Percentiles rank a stretch among this genome's conserved stretches.
These are phyloP conservation scores for Cercophora scortea DNA, from an alignment of 495 filamentous ascomycete genomes.

Conservation along the genomic window DNA sequence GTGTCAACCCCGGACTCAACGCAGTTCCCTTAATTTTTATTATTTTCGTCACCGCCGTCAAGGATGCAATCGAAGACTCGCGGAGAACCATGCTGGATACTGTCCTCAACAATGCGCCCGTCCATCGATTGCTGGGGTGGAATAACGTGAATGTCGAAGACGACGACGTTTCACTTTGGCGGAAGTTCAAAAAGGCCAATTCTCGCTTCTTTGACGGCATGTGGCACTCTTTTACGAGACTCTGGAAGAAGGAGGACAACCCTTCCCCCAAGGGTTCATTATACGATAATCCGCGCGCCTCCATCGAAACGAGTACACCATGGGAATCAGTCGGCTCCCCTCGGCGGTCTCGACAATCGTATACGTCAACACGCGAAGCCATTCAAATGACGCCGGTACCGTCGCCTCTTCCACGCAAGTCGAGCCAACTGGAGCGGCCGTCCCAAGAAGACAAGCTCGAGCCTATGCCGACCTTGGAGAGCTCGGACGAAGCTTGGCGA, in stretches of 20 bases:
- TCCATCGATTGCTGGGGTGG: conserved; percentile 82
- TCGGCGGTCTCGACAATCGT: conserved; percentile 51
- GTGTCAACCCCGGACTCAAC: conserved; percentile 80
- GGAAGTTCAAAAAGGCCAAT: conserved; percentile 84
- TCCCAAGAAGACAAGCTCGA: conserved; percentile 26
- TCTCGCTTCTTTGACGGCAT: conserved; percentile 52
- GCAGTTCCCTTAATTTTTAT: conserved; percentile 92
- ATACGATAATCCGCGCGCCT: conserved; percentile 47
- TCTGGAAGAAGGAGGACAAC: conserved; percentile 37
- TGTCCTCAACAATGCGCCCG: conserved; percentile 92
- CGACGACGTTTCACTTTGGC: conserved; percentile 80
- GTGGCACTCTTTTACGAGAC: conserved; percentile 39
- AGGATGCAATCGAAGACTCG: conserved; percentile 98
- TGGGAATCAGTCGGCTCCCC: conserved; percentile 53
- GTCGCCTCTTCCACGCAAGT: conserved; percentile 56
- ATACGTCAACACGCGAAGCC: conserved; percentile 44
- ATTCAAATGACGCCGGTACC: conserved; percentile 97
- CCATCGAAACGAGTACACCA: conserved; percentile 53
- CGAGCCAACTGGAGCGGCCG: conserved; percentile 15
- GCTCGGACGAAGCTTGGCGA: not conserved
- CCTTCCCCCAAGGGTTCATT: conserved; percentile 22
- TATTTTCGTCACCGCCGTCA: conserved; percentile 80
- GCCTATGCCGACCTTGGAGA: conserved; percentile 45
- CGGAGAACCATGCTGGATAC: conserved; percentile 86
- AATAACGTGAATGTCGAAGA: conserved; percentile 89